A percentile compares a stretch with the other conserved stretches of the same genome.
phyloP scores from a whole-genome alignment of 139 green algal genomes.

The Astrephomene gubernaculifera region DNA sequence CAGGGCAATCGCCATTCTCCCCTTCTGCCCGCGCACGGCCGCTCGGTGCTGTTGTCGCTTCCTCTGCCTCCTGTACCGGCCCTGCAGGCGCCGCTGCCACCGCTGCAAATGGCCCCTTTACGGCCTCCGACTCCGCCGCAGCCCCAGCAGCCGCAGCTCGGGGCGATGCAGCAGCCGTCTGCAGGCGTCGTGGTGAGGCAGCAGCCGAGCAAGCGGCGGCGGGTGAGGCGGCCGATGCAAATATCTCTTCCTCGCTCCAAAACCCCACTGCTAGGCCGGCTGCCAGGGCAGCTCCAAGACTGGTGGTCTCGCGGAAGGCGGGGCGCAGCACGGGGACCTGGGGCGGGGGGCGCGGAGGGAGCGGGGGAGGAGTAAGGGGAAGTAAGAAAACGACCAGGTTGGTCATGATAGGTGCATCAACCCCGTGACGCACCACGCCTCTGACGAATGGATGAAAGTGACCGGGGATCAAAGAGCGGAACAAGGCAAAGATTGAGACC shows the following conservation, averaged over 20 bases:
- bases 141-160: neutral
- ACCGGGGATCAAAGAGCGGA: no score
- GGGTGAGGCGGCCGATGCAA: neutral
- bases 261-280: slow-evolving; percentile 90
- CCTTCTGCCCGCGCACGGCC: neutral
- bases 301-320: slow-evolving; percentile 92
- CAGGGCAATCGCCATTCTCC: neutral
- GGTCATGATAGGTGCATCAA: no score
- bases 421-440: no score
- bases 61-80: neutral
- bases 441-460: no score
- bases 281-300: slow-evolving; percentile 90
- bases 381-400: no score
- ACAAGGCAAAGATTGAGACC: no score
- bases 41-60: neutral
- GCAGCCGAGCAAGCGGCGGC: neutral
- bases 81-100: neutral
- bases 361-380: no score
- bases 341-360: no score
- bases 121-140: neutral
- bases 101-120: neutral
- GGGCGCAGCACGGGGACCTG: slow-evolving; percentile 86
- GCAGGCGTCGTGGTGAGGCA: no score
- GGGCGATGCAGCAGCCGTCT: neutral
- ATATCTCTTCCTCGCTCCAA: slow-evolving; percentile 74